Base-by-base conservation (phyloP, 2,329 filamentous ascomycete genomes). In the Chaetomiaceae sp. region DNA sequence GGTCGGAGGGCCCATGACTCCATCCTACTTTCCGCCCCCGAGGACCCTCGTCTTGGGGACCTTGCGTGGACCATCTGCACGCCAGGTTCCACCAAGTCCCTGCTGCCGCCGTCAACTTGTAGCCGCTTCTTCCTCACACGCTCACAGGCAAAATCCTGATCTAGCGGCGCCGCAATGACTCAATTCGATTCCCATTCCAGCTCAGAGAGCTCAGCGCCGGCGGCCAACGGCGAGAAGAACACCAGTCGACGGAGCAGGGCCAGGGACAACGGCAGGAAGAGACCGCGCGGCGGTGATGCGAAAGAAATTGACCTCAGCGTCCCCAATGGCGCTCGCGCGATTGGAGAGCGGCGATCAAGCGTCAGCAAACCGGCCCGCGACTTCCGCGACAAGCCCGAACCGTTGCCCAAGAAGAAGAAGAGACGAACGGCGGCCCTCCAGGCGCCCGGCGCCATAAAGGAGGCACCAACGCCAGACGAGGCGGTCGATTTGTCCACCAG, bases 341-440 rank as follows among this genome's bases (percentile, higher is more conserved):
- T 49, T 34, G 50, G 53, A 18, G 67, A 72, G 61, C 69, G 76
- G 38, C 69, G 73, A 47, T 69, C 71, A 34, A 81, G 76, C 61
- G 58, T 81, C 46, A 76, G 74, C 67, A 80, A 80, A 55, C 76
- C 78, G 4, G 77, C 78, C n/a, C 69, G 78, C 49, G 79, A 82
- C 58, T 76, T 76, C 14, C 68, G 75, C 48, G 78, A 82, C 58
- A 71, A 77, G 56, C 72, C 73, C 2, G 59, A 65, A 3, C 54
- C 60, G 38, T 59, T 60, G 44, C 60, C 55, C 26, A 62, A 59
- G 50, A 68, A 66, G 60, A 68, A 68, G 61, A 66, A 64, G 53
- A 63, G 53, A 53, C 60, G 52, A 50, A 55, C 35, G 9, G 44
- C 27, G 11, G 34, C 53, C n/a, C n/a, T n/a, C n/a, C n/a, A n/a